These are phyloP conservation scores for Candida ascalaphidarum DNA, from an alignment of 805 yeast species.

Conservation along the genomic window DNA sequence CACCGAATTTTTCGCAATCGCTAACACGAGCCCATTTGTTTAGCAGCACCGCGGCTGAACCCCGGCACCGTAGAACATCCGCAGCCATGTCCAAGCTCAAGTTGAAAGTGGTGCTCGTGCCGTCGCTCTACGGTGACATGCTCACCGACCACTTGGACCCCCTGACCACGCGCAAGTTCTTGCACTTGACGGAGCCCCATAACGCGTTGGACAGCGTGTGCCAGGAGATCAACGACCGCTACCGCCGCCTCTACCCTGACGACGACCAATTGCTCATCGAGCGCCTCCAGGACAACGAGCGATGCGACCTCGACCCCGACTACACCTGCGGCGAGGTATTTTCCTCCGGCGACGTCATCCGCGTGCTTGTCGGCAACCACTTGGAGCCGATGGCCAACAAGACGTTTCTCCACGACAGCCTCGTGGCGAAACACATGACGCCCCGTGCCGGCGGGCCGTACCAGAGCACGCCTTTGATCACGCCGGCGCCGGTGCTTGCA, in stretches of 20 bases:
- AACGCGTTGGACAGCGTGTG: conserved; percentile 42
- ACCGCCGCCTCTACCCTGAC: conserved; percentile 56
- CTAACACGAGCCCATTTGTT: too few relatives aligned
- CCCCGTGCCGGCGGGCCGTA: conserved; percentile 1
- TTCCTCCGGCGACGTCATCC: conserved; percentile 21
- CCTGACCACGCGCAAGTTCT: conserved; percentile 36
- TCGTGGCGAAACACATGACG: conserved; percentile 1
- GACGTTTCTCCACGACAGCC: conserved; percentile 1
- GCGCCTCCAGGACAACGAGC: conserved; percentile 57
- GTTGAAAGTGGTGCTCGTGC: conserved; percentile 29
- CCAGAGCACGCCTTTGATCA: conserved; percentile 5
- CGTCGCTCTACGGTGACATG: conserved; percentile 11
- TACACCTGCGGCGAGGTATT: conserved; percentile 60
- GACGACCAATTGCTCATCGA: conserved; percentile 46
- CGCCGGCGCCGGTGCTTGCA: conserved; percentile 13
- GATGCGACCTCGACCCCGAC: conserved; percentile 77
- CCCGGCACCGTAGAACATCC: not conserved
- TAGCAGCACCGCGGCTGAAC: too few relatives aligned
- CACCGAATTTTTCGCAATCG: too few relatives aligned
- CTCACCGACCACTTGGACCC: conserved; percentile 14
- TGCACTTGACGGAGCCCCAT: conserved; percentile 50
- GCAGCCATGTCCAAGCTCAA: conserved; percentile 16
- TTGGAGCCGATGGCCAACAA: conserved; percentile 4
- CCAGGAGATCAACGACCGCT: conserved; percentile 46
- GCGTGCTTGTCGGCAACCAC: conserved; percentile 24